Conservation (phyloP, 345 rosid species). For the Isatis tinctoria region DNA sequence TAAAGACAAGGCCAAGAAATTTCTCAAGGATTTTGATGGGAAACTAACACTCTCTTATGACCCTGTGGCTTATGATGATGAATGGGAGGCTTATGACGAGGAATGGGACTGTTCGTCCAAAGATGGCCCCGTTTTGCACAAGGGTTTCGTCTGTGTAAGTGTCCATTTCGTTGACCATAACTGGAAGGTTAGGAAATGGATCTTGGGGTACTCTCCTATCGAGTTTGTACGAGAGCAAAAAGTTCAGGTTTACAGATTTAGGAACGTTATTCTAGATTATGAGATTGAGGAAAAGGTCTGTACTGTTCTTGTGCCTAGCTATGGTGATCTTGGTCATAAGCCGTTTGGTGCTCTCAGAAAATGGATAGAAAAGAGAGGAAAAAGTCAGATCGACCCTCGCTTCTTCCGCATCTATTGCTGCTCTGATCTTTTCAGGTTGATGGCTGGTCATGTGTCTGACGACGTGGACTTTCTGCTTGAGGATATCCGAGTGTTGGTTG, state of each 20-base stretch:
- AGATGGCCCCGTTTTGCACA: not conserved
- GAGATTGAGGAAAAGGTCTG: slow-evolving; percentile 12
- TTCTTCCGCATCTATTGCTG: slow-evolving; percentile 5
- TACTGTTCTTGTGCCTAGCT: not conserved
- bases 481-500: not conserved
- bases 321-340: not conserved
- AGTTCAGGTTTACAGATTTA: not conserved
- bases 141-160: not conserved
- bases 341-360: not conserved
- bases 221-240: not conserved
- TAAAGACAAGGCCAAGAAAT: slow-evolving; percentile 9
- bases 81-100: not conserved
- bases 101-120: not conserved
- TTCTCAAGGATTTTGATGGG: slow-evolving; percentile 13
- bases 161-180: not conserved
- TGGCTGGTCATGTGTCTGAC: slow-evolving; percentile 9
- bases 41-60: slow-evolving; percentile 11
- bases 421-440: slow-evolving; percentile 7
- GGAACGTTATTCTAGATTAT: not conserved
- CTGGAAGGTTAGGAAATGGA: slow-evolving; percentile 2
- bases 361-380: not conserved
- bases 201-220: slow-evolving; percentile 4
- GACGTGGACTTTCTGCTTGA: not conserved
- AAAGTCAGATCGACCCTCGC: not conserved
- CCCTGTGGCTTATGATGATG: not conserved